Evolutionary conservation across 257 asterid genomes (phyloP).

Genomic region (Solanum pimpinellifolium): DNA sequence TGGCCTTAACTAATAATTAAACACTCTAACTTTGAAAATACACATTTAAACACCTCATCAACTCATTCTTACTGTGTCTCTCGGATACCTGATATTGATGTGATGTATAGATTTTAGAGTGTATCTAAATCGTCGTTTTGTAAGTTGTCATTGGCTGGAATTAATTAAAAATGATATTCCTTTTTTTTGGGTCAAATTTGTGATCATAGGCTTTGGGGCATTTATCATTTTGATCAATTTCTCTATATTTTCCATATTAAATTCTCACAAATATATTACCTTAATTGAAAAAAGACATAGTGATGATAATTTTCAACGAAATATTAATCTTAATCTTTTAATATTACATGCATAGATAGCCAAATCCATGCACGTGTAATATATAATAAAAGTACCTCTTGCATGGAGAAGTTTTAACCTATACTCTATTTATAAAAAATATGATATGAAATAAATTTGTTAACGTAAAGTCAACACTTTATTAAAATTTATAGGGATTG

Average conservation of each 20-base stretch:
- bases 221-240: neutral
- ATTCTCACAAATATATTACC: neutral
- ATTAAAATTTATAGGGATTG: neutral
- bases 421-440: neutral
- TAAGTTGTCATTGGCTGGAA: neutral
- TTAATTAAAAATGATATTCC: neutral
- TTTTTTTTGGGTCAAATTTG: neutral
- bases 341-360: neutral
- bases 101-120: neutral
- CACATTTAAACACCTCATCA: neutral
- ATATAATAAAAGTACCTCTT: neutral
- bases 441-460: neutral
- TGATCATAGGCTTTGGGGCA: neutral
- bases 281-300: neutral
- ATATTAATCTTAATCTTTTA: neutral
- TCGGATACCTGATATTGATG: accelerated
- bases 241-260: neutral
- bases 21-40: neutral
- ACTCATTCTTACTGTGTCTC: neutral
- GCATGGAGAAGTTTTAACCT: neutral
- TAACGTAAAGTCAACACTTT: neutral
- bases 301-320: neutral
- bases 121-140: neutral
- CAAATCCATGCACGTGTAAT: neutral
- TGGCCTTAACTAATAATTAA: neutral